Base-by-base conservation (phyloP, 2,329 filamentous ascomycete genomes). In the Ophiostoma pallidulum region DNA sequence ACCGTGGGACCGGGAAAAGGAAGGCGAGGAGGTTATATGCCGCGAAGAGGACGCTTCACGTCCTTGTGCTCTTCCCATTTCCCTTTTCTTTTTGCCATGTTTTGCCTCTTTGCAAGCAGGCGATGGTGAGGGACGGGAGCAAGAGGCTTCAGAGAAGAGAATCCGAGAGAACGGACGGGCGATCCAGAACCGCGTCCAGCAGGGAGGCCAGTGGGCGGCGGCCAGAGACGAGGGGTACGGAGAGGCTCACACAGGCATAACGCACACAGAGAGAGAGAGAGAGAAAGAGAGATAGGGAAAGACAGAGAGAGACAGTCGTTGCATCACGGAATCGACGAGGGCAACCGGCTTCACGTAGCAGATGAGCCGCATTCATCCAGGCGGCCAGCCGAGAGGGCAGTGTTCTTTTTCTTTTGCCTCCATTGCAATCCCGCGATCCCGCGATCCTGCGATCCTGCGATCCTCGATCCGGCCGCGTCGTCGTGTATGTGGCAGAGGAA, bases 301-400 rank as follows among this genome's bases (percentile, higher is more conserved):
- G 6, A n/a, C 16, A 13, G 18, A 16, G 14, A 10, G 5, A 8
- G 22, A 26, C 10, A 9, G 19, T 13, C 36, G 26, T 19, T 43
- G 14, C 26, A 40, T 10, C 37, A 46, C 29, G 48, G 35, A 35
- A 39, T 39, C 16, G 35, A 32, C 29, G 20, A 33, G n/a, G 24
- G 24, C 24, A 10, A 10, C 24, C 24, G 10, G 24, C 24, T 10
- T 28, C 24, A 28, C 5, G 6, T 6, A 28, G 6, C 39, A 45
- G 33, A 32, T 32, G 41, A 40, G 18, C 41, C 33, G 45, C 39
- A 52, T 52, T 55, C 53, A 51, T 46, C 54, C 55, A 53, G 49
- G 51, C 51, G 44, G 49, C 44, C n/a, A 37, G 29, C 42, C 12
- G 24, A n/a, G n/a, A n/a, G n/a, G n/a, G n/a, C n/a, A n/a, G n/a